Evolutionary conservation across 495 filamentous ascomycete species (phyloP), one percentile per base, ranked within the genome.

Genomic region (Penicillium pancosmium): DNA sequence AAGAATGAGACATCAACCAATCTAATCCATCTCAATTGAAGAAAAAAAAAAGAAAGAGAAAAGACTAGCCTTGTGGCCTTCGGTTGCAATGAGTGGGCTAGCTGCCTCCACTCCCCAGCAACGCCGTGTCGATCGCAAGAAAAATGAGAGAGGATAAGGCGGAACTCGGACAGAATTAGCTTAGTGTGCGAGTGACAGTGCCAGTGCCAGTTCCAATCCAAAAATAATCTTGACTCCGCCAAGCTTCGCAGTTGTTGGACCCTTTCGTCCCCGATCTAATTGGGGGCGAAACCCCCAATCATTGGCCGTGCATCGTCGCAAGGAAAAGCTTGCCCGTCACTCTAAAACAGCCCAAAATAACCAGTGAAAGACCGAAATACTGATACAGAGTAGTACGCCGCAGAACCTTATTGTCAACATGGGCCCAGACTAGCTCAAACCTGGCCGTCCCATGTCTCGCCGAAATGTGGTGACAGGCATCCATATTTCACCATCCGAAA

Each of bases 381-480:
- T 18, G 8, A 43, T 4, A 44, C 4, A 4, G 27, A 31, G 27
- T 31, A 19, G 41, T 18, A 44, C 15, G 18, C 15, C n/a, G n/a
- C 12, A 44, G 16, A 44, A 44, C 16, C 41, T 44, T 44, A 16
- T 44, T 16, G 27, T 9, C 16, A 10, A 44, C n/a, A 18, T 18
- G 4, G 16, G 15, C 13, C 40, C 15, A 44, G 9, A 44, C 4
- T 44, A 44, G 3, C 16, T 19, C 41, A 19, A 44, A 16, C n/a
- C 8, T 21, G 15, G 6, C 41, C 46, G 23, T 25, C 18, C 46
- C 46, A 27, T 48, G 27, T 47, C 40, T 54, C 52, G 52, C 52
- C 40, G 40, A 46, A 54, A n/a, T 43, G 16, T 59, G 12, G 25
- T 59, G 51, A 46, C 35, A 60, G 57, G 57, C 57, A 54, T 38